Evolutionary conservation across 83 land plant genomes (phyloP).

Genomic region (Isoetes engelmannii): DNA sequence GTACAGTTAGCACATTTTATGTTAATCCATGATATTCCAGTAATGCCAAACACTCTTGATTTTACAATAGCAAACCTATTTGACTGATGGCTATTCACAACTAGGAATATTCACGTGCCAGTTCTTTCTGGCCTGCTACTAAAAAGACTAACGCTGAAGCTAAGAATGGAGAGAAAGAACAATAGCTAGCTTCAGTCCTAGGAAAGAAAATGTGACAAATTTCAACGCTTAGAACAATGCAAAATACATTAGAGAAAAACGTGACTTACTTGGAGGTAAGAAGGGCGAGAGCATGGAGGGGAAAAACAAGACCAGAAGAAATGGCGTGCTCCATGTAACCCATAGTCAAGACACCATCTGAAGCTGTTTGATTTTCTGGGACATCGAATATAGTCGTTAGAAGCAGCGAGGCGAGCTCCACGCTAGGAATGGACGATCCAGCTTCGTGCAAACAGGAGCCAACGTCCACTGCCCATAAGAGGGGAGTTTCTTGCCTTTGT

Average conservation of each 20-base stretch:
- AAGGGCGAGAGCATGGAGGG: conserved; percentile 17
- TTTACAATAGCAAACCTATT: too few relatives aligned
- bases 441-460: conserved; percentile 5
- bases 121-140: not conserved
- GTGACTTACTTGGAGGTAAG: conserved; percentile 15
- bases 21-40: too few relatives aligned
- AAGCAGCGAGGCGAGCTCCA: conserved; percentile 8
- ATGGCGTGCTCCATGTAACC: conserved; percentile 18
- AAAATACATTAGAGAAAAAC: not conserved
- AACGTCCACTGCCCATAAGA: conserved; percentile 16
- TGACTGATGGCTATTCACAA: not conserved
- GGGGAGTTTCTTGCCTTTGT: conserved; percentile 8
- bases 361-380: not conserved
- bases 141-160: not conserved
- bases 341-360: too few relatives aligned
- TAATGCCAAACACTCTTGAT: too few relatives aligned
- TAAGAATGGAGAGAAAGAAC: not conserved
- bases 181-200: not conserved
- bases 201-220: not conserved
- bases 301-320: conserved; percentile 15
- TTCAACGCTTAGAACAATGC: not conserved
- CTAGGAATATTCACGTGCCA: not conserved
- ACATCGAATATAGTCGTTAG: not conserved
- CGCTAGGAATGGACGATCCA: not conserved
- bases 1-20: too few relatives aligned